Evolutionary conservation across 2,329 filamentous ascomycete species (phyloP), one percentile per base, ranked within the genome.

Genomic region (Verticillium isaacii): DNA sequence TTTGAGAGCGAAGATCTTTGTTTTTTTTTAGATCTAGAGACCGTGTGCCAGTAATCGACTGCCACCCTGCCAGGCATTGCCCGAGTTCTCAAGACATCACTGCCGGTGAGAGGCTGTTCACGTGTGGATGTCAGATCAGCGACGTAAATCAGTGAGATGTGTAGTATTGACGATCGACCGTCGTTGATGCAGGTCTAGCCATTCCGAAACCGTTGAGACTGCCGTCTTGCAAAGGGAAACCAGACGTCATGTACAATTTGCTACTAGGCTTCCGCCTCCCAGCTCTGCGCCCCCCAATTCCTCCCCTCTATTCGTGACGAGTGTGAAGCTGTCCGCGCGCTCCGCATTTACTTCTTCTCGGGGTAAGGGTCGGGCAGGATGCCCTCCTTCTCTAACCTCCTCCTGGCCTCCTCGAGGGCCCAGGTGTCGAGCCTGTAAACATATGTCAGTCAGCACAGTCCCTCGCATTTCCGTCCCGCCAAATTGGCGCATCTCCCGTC

Each of bases 391-490:
- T 99, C 95, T 85, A 99, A 88, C 81, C 95, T 86, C 81, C 95
- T 87, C 73, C 95, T 87, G 60, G 95, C 95, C 82, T 99, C 95
- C 80, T 99, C 95, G 54, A 99, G 87, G 66, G 95, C 95, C 95
- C 95, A 99, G 61, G 94, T 98, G 83, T 98, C 95, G 87, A 99
- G 97, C 77, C 95, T 99, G 71, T 64, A 62, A 19, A 6, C 59
- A 52, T 19, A 52, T 19, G 59, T 32, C 19, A 25, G 66, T 77
- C 69, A 76, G 73, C 66, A 67, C 29, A 57, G 17, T 58, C 11
- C 12, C 6, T 19, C 15, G 39, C 7, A 23, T 17, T 45, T 17
- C 37, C 6, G 15, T 41, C 37, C 37, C 19, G n/a, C 45, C 45
- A 50, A 50, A 50, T 50, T 29, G 19, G 45, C 45, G 45, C 45